Conservation (phyloP, 2,329 filamentous ascomycete species). For the Fusarium neocosmosporiellum region DNA sequence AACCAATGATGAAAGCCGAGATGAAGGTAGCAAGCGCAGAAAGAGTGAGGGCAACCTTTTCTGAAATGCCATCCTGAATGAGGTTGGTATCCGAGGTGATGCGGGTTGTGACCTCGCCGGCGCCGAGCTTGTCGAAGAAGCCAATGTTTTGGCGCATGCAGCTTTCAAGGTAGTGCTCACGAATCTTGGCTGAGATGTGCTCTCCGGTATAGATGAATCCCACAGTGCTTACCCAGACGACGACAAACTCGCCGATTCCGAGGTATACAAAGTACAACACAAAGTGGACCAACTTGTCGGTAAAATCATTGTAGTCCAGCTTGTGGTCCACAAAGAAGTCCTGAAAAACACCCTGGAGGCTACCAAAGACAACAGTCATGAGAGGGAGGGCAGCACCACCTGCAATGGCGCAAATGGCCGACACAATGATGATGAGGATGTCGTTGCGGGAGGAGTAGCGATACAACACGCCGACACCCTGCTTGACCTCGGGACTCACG, state of each 20-base stretch:
- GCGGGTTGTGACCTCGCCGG: conserved; percentile 92
- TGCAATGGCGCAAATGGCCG: conserved; percentile 73
- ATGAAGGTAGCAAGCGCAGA: conserved; percentile 84
- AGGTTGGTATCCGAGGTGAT: conserved; percentile 95
- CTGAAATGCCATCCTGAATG: conserved; percentile 92
- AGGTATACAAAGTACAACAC: conserved; percentile 90
- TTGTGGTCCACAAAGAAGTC: conserved; percentile 62
- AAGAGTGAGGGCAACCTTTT: conserved; percentile 85
- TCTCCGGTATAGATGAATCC: conserved; percentile 92
- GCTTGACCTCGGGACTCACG: conserved; percentile 70
- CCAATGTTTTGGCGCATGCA: conserved; percentile 91
- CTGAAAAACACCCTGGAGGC: conserved; percentile 78
- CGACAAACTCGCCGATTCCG: conserved; percentile 81
- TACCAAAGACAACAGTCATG: conserved; percentile 86
- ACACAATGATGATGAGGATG: conserved; percentile 70
- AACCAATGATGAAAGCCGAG: conserved; percentile 90
- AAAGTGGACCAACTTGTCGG: conserved; percentile 67
- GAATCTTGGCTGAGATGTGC: conserved; percentile 81
- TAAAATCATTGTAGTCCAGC: conserved; percentile 66
- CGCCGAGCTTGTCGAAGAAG: conserved; percentile 92
- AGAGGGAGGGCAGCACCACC: conserved; percentile 81
- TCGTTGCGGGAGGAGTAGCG: conserved; percentile 77
- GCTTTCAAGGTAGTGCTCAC: conserved; percentile 84
- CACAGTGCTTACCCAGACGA: conserved; percentile 81
- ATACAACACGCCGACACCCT: conserved; percentile 74